Base-by-base conservation (phyloP, 2,329 filamentous ascomycete species). In the Chrysoporthe deuterocubensis region DNA sequence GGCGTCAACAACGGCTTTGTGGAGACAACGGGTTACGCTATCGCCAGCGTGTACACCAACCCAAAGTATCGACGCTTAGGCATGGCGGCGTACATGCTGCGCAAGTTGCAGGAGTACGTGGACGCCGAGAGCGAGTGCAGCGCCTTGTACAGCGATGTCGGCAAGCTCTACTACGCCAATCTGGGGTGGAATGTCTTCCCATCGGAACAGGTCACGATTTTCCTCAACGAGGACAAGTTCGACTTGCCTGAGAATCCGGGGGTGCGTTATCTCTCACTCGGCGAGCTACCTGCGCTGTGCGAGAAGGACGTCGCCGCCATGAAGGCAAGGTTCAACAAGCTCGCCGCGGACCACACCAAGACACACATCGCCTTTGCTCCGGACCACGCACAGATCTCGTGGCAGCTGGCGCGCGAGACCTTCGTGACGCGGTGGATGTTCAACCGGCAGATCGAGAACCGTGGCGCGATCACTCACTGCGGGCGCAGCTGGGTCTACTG, bases 41-140 rank as follows among this genome's bases (percentile, higher is more conserved):
- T 81, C 57, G 75, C 76, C 61, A 76, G 78, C 56, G 71, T 81
- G 18, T 78, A 76, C 70, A 81, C 80, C 7, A 75, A 76, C 57
- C 73, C 75, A 6, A 70, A 75, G 26, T 75, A 77, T 54, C 77
- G 79, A 52, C 71, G 72, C 43, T 67, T 72, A 7, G 79, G 79
- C 37, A 76, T 79, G 74, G 80, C 78, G 1, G 75, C 74, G n/a
- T 70, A 71, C 67, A 74, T 81, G 66, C 71, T 81, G 50, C 72
- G 65, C 52, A 71, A 70, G n/a, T 69, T 80, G 2, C 76, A 77
- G 64, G 70, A 77, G 56, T 68, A 68, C n/a, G 75, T 81, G 70
- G 78, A 81, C 66, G 18, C 62, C 46, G 72, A 74, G n/a, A 72
- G 75, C 66, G 75, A 74, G 48, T 78, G 75, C 69, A 80, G 77